Evolutionary conservation across 202 grass and related monocot genomes (phyloP).

Genomic region (Carex sylvatica): DNA sequence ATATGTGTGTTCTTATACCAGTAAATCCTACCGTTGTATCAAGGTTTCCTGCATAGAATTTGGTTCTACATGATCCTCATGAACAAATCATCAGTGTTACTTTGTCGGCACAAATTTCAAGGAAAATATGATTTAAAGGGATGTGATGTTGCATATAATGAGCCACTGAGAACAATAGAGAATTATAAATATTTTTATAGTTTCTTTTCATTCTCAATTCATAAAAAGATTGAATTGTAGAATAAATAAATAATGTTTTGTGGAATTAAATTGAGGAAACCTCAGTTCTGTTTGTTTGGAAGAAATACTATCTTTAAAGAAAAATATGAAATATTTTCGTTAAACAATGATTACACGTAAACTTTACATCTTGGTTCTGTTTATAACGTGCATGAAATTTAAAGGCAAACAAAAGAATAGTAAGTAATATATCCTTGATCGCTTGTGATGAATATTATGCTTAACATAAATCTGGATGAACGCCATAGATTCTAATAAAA

Average conservation of each 20-base stretch:
- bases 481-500: neutral
- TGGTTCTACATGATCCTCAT: slow-evolving; percentile 27
- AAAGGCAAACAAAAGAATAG: neutral
- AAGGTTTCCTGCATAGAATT: slow-evolving; percentile 23
- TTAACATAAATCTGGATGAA: neutral
- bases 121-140: slow-evolving; percentile 2
- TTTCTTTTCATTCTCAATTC: neutral
- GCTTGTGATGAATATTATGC: neutral
- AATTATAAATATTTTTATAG: neutral
- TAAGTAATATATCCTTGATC: neutral
- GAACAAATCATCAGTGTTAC: neutral
- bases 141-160: neutral
- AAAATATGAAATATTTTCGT: neutral
- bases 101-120: neutral
- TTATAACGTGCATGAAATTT: neutral
- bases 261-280: neutral
- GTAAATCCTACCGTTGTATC: slow-evolving; percentile 11
- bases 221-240: neutral
- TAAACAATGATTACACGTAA: neutral
- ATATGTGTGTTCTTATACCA: slow-evolving; percentile 6
- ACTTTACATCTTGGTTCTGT: neutral
- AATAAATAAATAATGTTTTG: neutral
- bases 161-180: neutral
- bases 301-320: neutral
- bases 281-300: neutral